Evolutionary conservation across 805 yeast genomes (phyloP).

Genomic region (Yarrowia osloensis): DNA sequence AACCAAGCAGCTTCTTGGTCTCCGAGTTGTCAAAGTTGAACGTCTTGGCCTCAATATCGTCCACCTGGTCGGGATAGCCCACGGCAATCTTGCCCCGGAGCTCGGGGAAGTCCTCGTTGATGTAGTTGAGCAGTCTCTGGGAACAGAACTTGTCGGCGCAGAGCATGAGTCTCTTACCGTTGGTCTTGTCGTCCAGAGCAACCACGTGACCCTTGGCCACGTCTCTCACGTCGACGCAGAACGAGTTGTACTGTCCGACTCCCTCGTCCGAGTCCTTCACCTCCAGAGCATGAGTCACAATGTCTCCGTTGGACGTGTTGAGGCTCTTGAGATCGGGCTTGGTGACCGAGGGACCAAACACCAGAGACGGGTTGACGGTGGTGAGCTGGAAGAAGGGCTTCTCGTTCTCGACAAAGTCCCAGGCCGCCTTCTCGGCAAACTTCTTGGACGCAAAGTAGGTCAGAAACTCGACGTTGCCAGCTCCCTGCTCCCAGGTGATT

Average conservation of each 20-base stretch:
- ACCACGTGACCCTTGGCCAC: constrained; percentile 58
- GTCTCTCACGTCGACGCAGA: constrained; percentile 58
- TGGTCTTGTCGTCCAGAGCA: constrained; percentile 46
- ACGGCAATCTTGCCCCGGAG: constrained; percentile 16
- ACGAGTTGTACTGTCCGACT: constrained; percentile 34
- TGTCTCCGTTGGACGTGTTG: constrained; percentile 42
- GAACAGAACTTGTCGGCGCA: constrained; percentile 34
- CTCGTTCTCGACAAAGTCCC: constrained; percentile 50
- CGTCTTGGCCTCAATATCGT: background rate
- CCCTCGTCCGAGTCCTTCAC: background rate
- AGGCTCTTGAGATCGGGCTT: constrained; percentile 39
- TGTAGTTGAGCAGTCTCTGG: constrained; percentile 33
- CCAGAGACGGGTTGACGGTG: constrained; percentile 41
- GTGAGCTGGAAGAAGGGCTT: constrained; percentile 37
- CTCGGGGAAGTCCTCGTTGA: constrained; percentile 31
- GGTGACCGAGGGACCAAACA: constrained; percentile 41
- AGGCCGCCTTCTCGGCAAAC: constrained; percentile 59
- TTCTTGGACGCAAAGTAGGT: constrained; percentile 49
- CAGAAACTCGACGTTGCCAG: background rate
- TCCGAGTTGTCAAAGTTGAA: constrained; percentile 23
- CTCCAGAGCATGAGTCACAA: constrained; percentile 13
- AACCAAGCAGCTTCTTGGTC: constrained; percentile 14
- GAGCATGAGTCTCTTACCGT: constrained; percentile 37
- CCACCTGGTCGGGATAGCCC: background rate
- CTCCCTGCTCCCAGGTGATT: constrained; percentile 40